Evolutionary conservation across 805 yeast species (phyloP).

Genomic region (Lipomyces yamadae): DNA sequence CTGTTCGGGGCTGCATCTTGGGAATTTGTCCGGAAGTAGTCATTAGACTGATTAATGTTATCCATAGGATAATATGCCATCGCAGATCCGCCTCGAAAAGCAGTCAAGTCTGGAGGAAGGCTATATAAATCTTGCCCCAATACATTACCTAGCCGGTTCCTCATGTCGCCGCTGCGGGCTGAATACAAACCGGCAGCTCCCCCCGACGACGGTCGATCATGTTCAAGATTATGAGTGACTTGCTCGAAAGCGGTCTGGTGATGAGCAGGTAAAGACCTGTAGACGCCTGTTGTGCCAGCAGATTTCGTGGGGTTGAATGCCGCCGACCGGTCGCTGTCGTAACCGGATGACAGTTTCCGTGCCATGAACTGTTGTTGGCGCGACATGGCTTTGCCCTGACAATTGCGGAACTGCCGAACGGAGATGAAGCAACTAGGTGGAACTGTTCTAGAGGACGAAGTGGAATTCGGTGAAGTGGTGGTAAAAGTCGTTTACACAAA

Average conservation of each 20-base stretch:
- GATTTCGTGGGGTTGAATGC: neutral
- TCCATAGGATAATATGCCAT: neutral
- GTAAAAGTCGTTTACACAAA: too few species aligned
- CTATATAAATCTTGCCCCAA: neutral
- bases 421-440: neutral
- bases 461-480: too few species aligned
- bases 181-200: neutral
- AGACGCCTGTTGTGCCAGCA: neutral
- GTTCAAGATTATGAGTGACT: conserved; percentile 11
- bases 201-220: conserved; percentile 10
- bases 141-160: neutral
- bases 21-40: neutral
- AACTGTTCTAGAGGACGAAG: too few species aligned
- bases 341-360: neutral
- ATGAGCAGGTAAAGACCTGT: neutral
- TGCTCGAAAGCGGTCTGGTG: conserved; percentile 8
- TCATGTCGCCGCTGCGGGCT: neutral
- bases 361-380: neutral
- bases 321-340: neutral
- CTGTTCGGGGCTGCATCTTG: neutral
- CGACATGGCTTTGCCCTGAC: neutral
- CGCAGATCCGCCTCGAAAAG: neutral
- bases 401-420: neutral
- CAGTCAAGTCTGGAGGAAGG: neutral
- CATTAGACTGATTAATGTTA: neutral